A percentile compares a stretch with the other conserved stretches of the same genome.
Conservation (phyloP, 371 early-diverging fungal genomes). For the Mucor plumbeus region DNA sequence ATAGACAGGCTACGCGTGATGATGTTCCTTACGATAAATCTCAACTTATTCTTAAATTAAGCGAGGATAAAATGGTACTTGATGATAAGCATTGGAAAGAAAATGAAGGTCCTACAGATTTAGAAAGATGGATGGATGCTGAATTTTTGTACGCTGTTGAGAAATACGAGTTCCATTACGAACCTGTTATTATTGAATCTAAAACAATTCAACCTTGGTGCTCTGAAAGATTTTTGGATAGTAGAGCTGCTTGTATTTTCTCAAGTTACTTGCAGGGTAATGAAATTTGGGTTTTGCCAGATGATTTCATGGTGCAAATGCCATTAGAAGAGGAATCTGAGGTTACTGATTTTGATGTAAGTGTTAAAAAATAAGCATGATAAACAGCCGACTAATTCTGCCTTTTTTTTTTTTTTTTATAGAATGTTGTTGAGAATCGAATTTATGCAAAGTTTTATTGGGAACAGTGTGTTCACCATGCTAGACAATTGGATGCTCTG, state of each 20-base stretch:
- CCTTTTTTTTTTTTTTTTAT: not conserved
- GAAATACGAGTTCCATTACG: slow-evolving; percentile 53
- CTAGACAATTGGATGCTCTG: slow-evolving; percentile 39
- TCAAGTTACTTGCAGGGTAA: slow-evolving; percentile 49
- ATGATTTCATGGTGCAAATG: slow-evolving; percentile 47
- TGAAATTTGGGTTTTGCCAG: slow-evolving; percentile 54
- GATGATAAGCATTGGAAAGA: slow-evolving; percentile 51
- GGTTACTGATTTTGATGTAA: slow-evolving; percentile 55
- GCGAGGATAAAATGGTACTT: slow-evolving; percentile 35
- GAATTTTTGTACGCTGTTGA: slow-evolving; percentile 43
- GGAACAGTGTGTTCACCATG: slow-evolving; percentile 42
- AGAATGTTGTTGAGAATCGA: slow-evolving; percentile 53
- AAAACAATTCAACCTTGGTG: slow-evolving; percentile 54
- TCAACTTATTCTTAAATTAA: slow-evolving; percentile 28
- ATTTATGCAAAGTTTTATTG: slow-evolving; percentile 45
- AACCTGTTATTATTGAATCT: slow-evolving; percentile 52
- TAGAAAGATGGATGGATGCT: slow-evolving; percentile 44
- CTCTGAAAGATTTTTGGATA: slow-evolving; percentile 54
- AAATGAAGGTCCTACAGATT: slow-evolving; percentile 50
- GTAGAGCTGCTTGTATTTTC: slow-evolving; percentile 52
- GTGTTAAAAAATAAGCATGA: slow-evolving; percentile 10
- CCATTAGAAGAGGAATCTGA: slow-evolving; percentile 32
- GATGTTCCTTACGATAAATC: slow-evolving; percentile 37
- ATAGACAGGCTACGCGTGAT: slow-evolving; percentile 18
- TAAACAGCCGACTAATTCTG: not conserved